Evolutionary conservation across 2,329 filamentous ascomycete genomes (phyloP), one percentile per base, ranked within the genome.

Genomic region (Raffaelea arxii): DNA sequence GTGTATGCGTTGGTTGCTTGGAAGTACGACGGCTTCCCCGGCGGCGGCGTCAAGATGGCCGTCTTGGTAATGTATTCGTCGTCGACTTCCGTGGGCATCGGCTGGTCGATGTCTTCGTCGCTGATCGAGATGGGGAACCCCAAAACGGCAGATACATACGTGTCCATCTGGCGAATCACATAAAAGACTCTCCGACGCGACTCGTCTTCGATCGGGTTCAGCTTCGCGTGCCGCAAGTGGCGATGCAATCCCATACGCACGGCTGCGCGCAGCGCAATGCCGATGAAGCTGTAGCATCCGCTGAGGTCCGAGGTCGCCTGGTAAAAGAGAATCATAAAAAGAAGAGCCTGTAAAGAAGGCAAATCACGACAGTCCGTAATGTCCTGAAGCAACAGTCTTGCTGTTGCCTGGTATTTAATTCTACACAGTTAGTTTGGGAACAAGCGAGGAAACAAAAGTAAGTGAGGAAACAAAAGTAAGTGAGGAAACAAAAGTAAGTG

Each of bases 301-400:
- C 81, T 86, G 25, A 91, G 67, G 58, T 87, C 86, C 10, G 85
- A 84, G 2, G 86, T 86, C 3, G 83, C 80, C 58, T 92, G 86
- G 1, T 91, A 71, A 58, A 90, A 92, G 3, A 91, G 67, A 42
- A 89, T 84, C 74, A 89, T 85, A 59, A 87, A 89, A 19, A 89
- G 66, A 6, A 92, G 72, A 2, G 83, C 79, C 60, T 92, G 86
- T 9, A 91, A 67, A 1, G 85, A 85, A 19, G 72, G 76, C 38
- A 91, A 68, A 58, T 90, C 85, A 41, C 85, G 79, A 54, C 84
- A 89, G 49, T 82, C 78, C 1, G 78, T 78, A 38, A 82, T 68
- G 51, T 82, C 79, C 47, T 77, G 71, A 41, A 90, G 66, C 48
- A 89, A 69, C 38, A 77, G 67, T 46, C 84, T 75, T 5, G 84